Evolutionary conservation across 352 stramenopile genomes (phyloP).

Genomic region (Pythium rhizo-oryzae): DNA sequence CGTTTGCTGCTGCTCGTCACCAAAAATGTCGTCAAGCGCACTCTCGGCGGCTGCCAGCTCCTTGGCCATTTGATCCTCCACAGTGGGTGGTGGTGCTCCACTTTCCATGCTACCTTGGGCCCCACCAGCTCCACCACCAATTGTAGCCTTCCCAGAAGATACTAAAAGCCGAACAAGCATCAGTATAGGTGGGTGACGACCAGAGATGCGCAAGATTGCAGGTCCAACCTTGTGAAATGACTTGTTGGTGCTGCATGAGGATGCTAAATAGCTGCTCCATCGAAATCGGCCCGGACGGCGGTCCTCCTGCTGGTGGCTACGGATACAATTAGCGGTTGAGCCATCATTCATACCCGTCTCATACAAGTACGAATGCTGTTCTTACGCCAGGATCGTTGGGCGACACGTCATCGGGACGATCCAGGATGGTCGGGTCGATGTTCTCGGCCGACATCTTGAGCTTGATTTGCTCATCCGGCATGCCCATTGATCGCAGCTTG

Average conservation of each 20-base stretch:
- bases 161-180: constrained; percentile 33
- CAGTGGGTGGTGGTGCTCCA: constrained; percentile 34
- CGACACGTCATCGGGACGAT: constrained; percentile 73
- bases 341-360: neutral
- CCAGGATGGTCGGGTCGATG: constrained; percentile 60
- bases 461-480: constrained; percentile 82
- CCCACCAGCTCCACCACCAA: constrained; percentile 27
- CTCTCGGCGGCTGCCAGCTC: constrained; percentile 80
- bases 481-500: constrained; percentile 81
- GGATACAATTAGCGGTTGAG: neutral
- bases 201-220: neutral
- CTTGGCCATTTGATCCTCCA: constrained; percentile 86
- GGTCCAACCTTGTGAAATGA: constrained; percentile 77
- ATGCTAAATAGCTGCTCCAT: constrained; percentile 90
- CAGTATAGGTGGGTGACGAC: neutral
- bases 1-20: constrained; percentile 68
- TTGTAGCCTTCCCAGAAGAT: constrained; percentile 36
- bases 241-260: constrained; percentile 88
- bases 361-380: constrained; percentile 3
- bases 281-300: constrained; percentile 52
- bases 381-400: constrained; percentile 80
- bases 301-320: constrained; percentile 41
- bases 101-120: constrained; percentile 5
- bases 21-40: constrained; percentile 85
- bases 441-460: constrained; percentile 82